Base-by-base conservation (phyloP, 2,329 filamentous ascomycete genomes). In the Domatiomyces catenatus region DNA sequence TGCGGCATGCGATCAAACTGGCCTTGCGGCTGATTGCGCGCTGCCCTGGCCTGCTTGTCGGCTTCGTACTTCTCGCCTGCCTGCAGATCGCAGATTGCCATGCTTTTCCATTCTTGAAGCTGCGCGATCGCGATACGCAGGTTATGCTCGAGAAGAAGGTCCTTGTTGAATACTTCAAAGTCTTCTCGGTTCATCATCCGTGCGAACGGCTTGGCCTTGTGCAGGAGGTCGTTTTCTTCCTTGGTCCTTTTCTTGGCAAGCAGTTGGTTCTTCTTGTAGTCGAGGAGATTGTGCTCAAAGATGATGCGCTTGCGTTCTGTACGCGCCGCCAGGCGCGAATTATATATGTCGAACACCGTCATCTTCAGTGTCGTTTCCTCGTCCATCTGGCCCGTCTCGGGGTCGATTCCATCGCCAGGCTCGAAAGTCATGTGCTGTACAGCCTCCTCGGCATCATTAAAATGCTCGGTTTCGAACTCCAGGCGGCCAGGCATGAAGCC, bases 381-480 rank as follows among this genome's bases (percentile, higher is more conserved):
- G 60, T 98, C 92, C 52, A 93, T 73, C 62, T 93, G 83, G 54
- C 86, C 84, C 0, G 88, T 94, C 2, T 75, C 71, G 1, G 84
- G 81, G 62, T 94, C 94, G 58, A 94, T 75, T 51, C 92, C 92
- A 67, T 95, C 90, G 22, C 92, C 92, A 0, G 92, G 90, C 51
- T 96, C 90, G 62, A 98, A 98, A 56, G 93, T 85, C 89, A 98
- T 96, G 56, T 94, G 82, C 65, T 98, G 92, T 1, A 98, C 92
- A 0, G 90, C 90, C 68, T 96, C 93, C 69, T 98, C 92, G 0
- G 92, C 92, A 62, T 98, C 92, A 62, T 98, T 98, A 62, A 90
- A 86, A 64, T 94, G 92, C 62, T 98, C 92, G 0, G 86, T 95
- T 72, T 98, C 92, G 57, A 98, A 98, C 63, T 98, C 92, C 57